These are phyloP conservation scores for Candida palmyrensis DNA, from an alignment of 805 yeast genomes.

Conservation along the genomic window DNA sequence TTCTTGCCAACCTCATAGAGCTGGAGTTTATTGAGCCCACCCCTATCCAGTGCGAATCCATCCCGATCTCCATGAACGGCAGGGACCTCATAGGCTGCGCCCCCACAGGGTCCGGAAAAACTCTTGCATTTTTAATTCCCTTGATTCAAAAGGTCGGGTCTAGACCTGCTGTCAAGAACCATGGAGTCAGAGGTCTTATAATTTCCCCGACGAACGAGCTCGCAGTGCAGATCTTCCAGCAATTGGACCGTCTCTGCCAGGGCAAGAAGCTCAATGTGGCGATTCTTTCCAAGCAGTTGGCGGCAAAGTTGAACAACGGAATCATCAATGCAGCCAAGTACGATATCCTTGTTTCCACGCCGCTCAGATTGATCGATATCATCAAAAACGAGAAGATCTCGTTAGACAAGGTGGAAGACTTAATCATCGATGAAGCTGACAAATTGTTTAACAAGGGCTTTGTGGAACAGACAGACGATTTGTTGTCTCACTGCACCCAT, in stretches of 20 bases:
- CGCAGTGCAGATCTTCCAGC: slow-evolving; percentile 77
- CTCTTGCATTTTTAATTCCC: slow-evolving; percentile 97
- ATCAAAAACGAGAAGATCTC: slow-evolving; percentile 58
- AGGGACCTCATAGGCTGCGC: slow-evolving; percentile 94
- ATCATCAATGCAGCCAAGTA: slow-evolving; percentile 56
- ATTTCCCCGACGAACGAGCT: slow-evolving; percentile 94
- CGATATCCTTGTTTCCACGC: slow-evolving; percentile 84
- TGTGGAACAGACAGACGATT: slow-evolving; percentile 84
- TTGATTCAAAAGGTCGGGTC: slow-evolving; percentile 49
- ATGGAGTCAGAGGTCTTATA: slow-evolving; percentile 68
- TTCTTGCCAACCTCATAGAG: slow-evolving; percentile 59
- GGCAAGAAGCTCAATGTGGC: slow-evolving; percentile 51
- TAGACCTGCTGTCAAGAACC: slow-evolving; percentile 22
- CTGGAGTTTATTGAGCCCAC: slow-evolving; percentile 83
- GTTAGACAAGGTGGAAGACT: slow-evolving; percentile 60
- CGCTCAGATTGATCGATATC: slow-evolving; percentile 79
- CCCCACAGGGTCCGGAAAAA: slow-evolving; percentile 96
- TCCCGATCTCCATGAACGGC: slow-evolving; percentile 87
- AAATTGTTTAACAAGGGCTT: slow-evolving; percentile 83
- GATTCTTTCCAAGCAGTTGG: slow-evolving; percentile 64
- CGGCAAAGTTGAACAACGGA: slow-evolving; percentile 61
- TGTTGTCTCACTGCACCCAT: slow-evolving; percentile 56
- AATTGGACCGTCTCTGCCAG: slow-evolving; percentile 52
- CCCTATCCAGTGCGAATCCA: slow-evolving; percentile 86
- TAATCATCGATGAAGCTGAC: slow-evolving; percentile 95